Evolutionary conservation across 2,329 filamentous ascomycete genomes (phyloP).

Genomic region (Tothia fuscella): DNA sequence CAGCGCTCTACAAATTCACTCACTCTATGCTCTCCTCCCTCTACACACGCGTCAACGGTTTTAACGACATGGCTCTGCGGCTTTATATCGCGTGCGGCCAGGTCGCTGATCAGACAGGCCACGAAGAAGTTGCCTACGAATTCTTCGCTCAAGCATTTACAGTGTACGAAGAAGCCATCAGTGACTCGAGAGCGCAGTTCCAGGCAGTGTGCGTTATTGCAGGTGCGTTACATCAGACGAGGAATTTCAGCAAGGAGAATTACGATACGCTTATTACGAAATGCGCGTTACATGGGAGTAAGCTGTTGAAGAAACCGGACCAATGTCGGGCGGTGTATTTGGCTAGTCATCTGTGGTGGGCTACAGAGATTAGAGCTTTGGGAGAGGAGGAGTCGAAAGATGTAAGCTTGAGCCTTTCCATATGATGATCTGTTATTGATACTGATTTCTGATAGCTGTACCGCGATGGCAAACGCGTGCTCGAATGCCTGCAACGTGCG

Average conservation of each 20-base stretch:
- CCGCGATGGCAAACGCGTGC: conserved; percentile 90
- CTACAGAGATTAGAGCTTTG: conserved; percentile 65
- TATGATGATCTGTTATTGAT: neutral
- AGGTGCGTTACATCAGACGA: conserved; percentile 73
- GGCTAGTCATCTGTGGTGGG: conserved; percentile 97
- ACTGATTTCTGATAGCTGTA: conserved; percentile 52
- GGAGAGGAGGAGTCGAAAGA: conserved; percentile 71
- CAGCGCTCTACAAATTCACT: conserved; percentile 88
- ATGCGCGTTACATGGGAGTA: conserved; percentile 90
- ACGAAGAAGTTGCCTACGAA: conserved; percentile 94
- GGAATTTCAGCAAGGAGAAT: conserved; percentile 90
- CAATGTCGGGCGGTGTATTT: conserved; percentile 95
- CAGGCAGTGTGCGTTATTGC: conserved; percentile 94
- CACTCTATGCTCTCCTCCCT: conserved; percentile 77
- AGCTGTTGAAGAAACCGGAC: conserved; percentile 92
- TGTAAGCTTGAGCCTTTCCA: conserved; percentile 40
- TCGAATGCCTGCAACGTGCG: conserved; percentile 91
- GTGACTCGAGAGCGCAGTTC: conserved; percentile 92
- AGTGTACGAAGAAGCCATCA: conserved; percentile 92
- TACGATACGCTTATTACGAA: conserved; percentile 99
- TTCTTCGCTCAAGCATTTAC: conserved; percentile 98
- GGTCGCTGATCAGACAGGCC: conserved; percentile 78
- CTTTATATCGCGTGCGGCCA: conserved; percentile 88
- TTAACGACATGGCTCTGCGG: conserved; percentile 77
- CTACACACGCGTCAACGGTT: conserved; percentile 75